These are phyloP conservation scores for Boletus subcaerulescens DNA, from an alignment of 768 basidiomycete species.

Conservation along the genomic window DNA sequence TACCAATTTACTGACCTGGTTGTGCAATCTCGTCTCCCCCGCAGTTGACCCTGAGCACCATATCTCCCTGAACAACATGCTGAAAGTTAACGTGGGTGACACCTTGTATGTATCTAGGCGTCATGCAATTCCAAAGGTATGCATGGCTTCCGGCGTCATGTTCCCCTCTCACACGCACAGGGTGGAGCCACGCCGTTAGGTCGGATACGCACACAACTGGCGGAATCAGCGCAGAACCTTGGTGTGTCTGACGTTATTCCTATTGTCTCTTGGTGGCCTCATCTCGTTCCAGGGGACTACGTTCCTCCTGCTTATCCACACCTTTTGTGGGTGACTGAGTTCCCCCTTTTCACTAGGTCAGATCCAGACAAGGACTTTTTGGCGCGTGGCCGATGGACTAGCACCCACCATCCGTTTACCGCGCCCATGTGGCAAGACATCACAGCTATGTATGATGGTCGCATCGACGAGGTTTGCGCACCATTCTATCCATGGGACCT, in stretches of 20 bases:
- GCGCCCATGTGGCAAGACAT: constrained; percentile 93
- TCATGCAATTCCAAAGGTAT: constrained; percentile 50
- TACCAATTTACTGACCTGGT: constrained; percentile 46
- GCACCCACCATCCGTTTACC: constrained; percentile 94
- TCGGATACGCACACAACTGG: constrained; percentile 60
- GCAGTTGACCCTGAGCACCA: constrained; percentile 26
- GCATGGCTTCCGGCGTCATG: constrained; percentile 13
- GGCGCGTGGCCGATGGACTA: constrained; percentile 86
- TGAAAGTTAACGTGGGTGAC: constrained; percentile 49
- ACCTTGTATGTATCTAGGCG: constrained; percentile 58
- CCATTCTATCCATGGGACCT: not conserved
- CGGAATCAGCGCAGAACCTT: constrained; percentile 60
- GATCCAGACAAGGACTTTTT: constrained; percentile 87
- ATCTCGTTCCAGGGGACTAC: constrained; percentile 49
- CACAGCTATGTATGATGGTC: constrained; percentile 66
- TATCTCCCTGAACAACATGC: constrained; percentile 36
- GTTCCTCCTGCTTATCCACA: constrained; percentile 58
- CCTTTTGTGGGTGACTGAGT: constrained; percentile 95
- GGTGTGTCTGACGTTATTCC: constrained; percentile 41
- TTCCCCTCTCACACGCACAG: constrained; percentile 40
- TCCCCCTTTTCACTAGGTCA: constrained; percentile 84
- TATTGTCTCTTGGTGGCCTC: constrained; percentile 1
- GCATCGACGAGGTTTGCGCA: constrained; percentile 51
- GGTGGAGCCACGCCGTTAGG: constrained; percentile 87
- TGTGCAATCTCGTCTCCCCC: constrained; percentile 32